These are phyloP conservation scores for Paramecium sonneborni DNA, from an alignment of 73 alveolate species.

Conservation along the genomic window DNA sequence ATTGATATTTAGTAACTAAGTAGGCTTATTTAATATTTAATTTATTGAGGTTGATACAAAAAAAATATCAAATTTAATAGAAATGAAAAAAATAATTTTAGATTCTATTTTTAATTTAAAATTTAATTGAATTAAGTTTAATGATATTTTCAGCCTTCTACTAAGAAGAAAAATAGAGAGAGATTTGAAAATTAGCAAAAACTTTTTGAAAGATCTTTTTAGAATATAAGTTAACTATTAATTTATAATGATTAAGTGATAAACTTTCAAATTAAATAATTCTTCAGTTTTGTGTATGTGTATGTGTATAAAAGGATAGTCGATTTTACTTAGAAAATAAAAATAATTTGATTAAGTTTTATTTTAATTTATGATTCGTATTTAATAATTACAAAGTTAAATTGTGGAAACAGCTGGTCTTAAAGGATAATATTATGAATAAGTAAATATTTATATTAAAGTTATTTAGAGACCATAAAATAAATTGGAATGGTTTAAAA, in stretches of 20 bases:
- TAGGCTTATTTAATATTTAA: too few relatives aligned
- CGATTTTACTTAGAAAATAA: background rate
- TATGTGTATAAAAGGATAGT: background rate
- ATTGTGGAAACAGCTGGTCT: conserved; percentile 20
- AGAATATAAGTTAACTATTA: background rate
- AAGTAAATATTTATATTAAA: background rate
- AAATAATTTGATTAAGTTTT: background rate
- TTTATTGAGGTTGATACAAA: too few relatives aligned
- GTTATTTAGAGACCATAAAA: conserved; percentile 35
- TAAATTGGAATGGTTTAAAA: conserved; percentile 75
- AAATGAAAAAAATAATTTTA: background rate
- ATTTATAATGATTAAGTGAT: background rate
- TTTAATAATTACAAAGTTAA: conserved; percentile 1
- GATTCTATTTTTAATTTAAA: background rate
- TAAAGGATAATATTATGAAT: conserved; percentile 30
- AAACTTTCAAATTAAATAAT: background rate
- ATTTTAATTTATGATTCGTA: conserved; percentile 49
- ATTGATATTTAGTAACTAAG: too few relatives aligned
- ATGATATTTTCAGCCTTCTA: background rate
- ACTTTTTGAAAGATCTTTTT: background rate
- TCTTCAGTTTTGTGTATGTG: background rate
- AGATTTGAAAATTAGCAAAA: background rate
- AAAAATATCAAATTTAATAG: too few relatives aligned
- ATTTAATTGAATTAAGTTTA: background rate
- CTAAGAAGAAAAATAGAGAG: background rate